Conservation (phyloP, 2,329 filamentous ascomycete genomes). For the Xylaria multiplex region DNA sequence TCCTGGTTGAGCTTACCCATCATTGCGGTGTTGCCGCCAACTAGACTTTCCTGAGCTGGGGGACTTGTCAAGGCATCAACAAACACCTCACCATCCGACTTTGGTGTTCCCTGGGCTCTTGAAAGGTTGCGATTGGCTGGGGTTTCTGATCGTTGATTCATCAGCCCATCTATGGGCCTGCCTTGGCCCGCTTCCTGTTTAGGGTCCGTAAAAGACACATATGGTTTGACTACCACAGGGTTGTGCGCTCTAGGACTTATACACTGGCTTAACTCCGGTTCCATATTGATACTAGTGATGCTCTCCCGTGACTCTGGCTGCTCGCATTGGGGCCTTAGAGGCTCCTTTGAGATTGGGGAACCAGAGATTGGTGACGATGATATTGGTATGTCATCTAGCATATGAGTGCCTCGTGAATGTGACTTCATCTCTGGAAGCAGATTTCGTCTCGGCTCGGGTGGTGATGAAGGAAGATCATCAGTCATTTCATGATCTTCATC, state of each 20-base stretch:
- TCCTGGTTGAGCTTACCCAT: conserved; percentile 14
- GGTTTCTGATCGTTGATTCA: conserved; percentile 31
- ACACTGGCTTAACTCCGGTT: conserved; percentile 10
- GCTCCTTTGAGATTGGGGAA: conserved; percentile 53
- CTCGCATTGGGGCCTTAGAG: not conserved
- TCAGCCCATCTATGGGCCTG: not conserved
- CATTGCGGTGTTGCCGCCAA: conserved; percentile 38
- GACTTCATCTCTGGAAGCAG: conserved; percentile 63
- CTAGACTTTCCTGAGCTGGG: conserved; percentile 45
- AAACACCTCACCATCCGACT: conserved; percentile 58
- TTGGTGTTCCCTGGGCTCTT: conserved; percentile 52
- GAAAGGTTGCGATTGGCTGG: conserved; percentile 34
- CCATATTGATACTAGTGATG: not conserved
- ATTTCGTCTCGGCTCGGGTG: conserved; percentile 64
- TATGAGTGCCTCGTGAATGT: conserved; percentile 55
- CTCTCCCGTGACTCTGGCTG: not conserved
- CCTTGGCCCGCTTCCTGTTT: not conserved
- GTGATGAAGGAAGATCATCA: conserved; percentile 66
- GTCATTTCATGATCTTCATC: conserved; percentile 59
- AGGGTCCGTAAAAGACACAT: not conserved
- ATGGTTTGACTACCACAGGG: not conserved
- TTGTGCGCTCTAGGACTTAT: not conserved
- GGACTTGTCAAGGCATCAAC: conserved; percentile 62
- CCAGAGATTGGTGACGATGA: conserved; percentile 50
- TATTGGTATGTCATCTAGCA: conserved; percentile 58